Conservation (phyloP, 2,329 filamentous ascomycete genomes). For the Coniochaeta prunicola region DNA sequence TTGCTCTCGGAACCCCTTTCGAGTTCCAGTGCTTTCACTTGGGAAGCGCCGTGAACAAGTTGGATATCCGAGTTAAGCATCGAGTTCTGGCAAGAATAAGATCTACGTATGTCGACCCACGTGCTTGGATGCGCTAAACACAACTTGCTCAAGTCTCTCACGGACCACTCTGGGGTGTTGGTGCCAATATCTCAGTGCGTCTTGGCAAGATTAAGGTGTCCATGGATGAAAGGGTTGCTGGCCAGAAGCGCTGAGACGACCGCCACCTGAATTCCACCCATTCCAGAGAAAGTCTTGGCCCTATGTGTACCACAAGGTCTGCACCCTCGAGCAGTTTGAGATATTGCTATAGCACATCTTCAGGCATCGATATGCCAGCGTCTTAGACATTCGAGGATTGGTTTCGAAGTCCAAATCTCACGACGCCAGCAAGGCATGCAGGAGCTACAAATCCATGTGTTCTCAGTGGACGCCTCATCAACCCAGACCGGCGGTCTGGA, state of each 20-base stretch:
- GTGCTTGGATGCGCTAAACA: neutral
- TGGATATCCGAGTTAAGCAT: neutral
- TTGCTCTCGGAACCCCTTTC: too few relatives aligned
- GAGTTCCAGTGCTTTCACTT: too few relatives aligned
- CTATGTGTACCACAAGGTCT: too few relatives aligned
- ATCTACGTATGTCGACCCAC: neutral
- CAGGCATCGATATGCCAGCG: neutral
- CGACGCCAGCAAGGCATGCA: neutral
- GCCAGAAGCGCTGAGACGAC: neutral
- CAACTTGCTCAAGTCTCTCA: neutral
- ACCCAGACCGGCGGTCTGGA: neutral
- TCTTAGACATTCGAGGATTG: neutral
- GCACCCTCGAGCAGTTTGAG: too few relatives aligned
- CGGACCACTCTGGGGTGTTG: neutral
- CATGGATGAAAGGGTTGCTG: neutral
- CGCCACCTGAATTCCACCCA: neutral
- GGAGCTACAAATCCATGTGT: neutral
- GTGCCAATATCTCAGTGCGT: neutral
- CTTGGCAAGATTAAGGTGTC: neutral
- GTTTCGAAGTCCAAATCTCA: neutral
- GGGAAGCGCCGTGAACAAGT: too few relatives aligned
- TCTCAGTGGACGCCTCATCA: neutral
- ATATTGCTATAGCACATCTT: neutral
- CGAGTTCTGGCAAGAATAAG: neutral
- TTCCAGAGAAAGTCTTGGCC: neutral